Conservation (phyloP, 2,329 filamentous ascomycete genomes). For the Fusarium sp. region DNA sequence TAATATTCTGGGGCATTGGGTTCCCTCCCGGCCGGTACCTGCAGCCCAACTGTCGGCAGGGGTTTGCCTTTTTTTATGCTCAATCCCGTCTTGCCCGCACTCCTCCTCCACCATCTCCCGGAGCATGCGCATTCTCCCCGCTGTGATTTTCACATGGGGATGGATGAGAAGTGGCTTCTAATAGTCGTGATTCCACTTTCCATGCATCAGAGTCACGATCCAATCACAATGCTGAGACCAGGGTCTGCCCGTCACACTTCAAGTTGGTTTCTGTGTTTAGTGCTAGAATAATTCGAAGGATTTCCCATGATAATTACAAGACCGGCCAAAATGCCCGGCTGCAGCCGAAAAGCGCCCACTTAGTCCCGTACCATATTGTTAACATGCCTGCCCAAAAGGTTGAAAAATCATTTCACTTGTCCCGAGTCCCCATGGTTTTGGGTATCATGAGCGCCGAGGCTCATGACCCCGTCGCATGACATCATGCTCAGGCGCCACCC, state of each 20-base stretch:
- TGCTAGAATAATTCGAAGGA: not conserved
- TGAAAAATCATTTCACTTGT: conserved; percentile 15
- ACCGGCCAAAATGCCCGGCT: not conserved
- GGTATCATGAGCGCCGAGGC: conserved; percentile 18
- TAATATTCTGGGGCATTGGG: conserved; percentile 30
- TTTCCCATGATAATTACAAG: conserved; percentile 11
- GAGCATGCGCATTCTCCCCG: conserved; percentile 14
- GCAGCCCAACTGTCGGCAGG: conserved; percentile 39
- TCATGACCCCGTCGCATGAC: conserved; percentile 39
- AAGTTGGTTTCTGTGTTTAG: conserved; percentile 10
- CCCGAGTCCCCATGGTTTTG: not conserved
- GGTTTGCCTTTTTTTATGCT: conserved; percentile 18
- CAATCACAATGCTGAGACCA: conserved; percentile 13
- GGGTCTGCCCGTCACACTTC: conserved; percentile 20
- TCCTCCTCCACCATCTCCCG: conserved; percentile 27
- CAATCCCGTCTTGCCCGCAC: conserved; percentile 7
- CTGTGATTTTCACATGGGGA: conserved; percentile 12
- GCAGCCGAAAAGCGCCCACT: conserved; percentile 13
- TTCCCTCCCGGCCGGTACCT: conserved; percentile 40
- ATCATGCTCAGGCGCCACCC: conserved; percentile 64
- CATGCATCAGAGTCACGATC: conserved; percentile 10
- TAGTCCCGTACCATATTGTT: conserved; percentile 6
- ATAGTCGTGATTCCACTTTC: conserved; percentile 21
- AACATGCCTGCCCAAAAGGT: conserved; percentile 1
- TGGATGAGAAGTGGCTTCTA: conserved; percentile 9